Conservation (phyloP, 345 rosid species). For the Linum trigynum region DNA sequence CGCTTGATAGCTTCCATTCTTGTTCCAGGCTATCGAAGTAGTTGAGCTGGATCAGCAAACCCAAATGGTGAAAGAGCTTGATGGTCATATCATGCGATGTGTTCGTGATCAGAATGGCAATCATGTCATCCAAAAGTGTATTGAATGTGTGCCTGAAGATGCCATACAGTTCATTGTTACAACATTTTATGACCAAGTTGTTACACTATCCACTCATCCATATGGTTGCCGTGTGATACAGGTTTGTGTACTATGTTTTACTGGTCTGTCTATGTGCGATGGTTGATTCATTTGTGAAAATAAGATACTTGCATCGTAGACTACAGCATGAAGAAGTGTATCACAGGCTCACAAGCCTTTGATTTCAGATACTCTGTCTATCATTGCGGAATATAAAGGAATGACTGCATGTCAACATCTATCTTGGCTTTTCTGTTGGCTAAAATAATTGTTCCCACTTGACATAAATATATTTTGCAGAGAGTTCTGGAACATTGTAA, state of each 20-base stretch:
- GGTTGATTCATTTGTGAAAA: not conserved
- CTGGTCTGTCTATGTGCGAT: not conserved
- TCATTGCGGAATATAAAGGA: not conserved
- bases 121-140: slow-evolving; percentile 95
- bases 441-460: slow-evolving; percentile 8
- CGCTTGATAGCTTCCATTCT: slow-evolving; percentile 4
- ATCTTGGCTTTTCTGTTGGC: not conserved
- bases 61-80: slow-evolving; percentile 85
- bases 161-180: slow-evolving; percentile 66
- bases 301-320: not conserved
- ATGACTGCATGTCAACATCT: not conserved
- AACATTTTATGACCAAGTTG: slow-evolving; percentile 85
- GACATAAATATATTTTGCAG: slow-evolving; percentile 32
- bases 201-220: slow-evolving; percentile 78
- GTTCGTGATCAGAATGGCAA: slow-evolving; percentile 98
- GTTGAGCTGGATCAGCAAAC: slow-evolving; percentile 84
- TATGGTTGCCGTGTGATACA: slow-evolving; percentile 98
- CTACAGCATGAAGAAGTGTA: not conserved
- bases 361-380: not conserved
- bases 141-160: slow-evolving; percentile 88
- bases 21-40: slow-evolving; percentile 76
- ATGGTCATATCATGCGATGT: slow-evolving; percentile 85
- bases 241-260: slow-evolving; percentile 28
- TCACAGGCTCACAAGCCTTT: not conserved
- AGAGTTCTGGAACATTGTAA: slow-evolving; percentile 88